phyloP scores from a whole-genome alignment of 768 basidiomycete species.

The Amanita phalloides region DNA sequence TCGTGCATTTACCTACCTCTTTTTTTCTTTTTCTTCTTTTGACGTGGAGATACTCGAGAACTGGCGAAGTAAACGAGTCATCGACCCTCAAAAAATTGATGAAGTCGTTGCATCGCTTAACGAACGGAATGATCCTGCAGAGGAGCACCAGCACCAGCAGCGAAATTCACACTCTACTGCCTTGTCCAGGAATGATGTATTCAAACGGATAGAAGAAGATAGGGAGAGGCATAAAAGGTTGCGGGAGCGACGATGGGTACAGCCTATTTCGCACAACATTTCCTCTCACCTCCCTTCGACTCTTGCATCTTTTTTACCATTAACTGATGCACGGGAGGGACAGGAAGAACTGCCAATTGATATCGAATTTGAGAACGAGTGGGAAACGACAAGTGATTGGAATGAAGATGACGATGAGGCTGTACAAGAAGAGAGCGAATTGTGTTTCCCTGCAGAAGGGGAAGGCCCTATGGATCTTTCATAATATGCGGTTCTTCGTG shows the following conservation, averaged over 20 bases:
- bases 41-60: conserved; percentile 71
- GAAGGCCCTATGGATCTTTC: conserved; percentile 34
- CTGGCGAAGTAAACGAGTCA: conserved; percentile 77
- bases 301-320: conserved; percentile 50
- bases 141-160: conserved; percentile 5
- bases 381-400: conserved; percentile 87
- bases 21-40: background rate
- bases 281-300: conserved; percentile 28
- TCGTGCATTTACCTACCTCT: background rate
- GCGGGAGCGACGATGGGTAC: conserved; percentile 88
- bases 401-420: conserved; percentile 83
- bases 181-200: conserved; percentile 57
- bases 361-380: conserved; percentile 83
- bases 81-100: conserved; percentile 73
- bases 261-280: conserved; percentile 48
- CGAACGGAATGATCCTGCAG: conserved; percentile 21
- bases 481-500: conserved; percentile 8
- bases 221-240: conserved; percentile 87
- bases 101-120: conserved; percentile 50
- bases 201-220: conserved; percentile 87
- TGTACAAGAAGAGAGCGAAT: conserved; percentile 53
- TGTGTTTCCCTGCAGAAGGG: conserved; percentile 52
- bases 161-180: conserved; percentile 16
- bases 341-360: conserved; percentile 57
- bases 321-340: conserved; percentile 39